These are phyloP conservation scores for Mrakia hoshinonis DNA, from an alignment of 768 basidiomycete species.

Conservation along the genomic window DNA sequence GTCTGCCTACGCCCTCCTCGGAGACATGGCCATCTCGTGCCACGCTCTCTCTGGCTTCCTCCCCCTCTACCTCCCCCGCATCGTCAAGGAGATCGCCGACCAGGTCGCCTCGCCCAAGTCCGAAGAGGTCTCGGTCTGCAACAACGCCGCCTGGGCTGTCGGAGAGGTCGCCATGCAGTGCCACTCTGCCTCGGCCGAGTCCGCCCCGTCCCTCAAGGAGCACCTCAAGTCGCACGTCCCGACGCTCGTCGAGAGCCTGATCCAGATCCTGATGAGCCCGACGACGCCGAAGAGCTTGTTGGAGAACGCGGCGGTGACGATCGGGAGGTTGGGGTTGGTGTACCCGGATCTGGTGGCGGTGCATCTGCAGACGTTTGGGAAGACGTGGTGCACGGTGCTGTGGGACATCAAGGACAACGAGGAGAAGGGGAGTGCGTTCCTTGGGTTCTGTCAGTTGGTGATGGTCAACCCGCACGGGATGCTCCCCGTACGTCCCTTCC, in stretches of 20 bases:
- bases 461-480: conserved; percentile 90
- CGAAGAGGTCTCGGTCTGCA: conserved; percentile 92
- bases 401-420: conserved; percentile 99
- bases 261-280: conserved; percentile 84
- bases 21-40: conserved; percentile 94
- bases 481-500: conserved; percentile 57
- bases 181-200: conserved; percentile 17
- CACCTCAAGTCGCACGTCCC: conserved; percentile 86
- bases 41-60: conserved; percentile 56
- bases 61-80: conserved; percentile 71
- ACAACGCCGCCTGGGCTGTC: conserved; percentile 99
- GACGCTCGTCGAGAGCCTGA: conserved; percentile 72
- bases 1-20: conserved; percentile 94
- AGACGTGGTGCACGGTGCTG: conserved; percentile 88
- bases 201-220: conserved; percentile 51
- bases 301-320: conserved; percentile 97
- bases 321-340: conserved; percentile 89
- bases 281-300: conserved; percentile 88
- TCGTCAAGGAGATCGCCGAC: conserved; percentile 79
- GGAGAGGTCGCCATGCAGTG: conserved; percentile 94
- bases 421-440: conserved; percentile 98
- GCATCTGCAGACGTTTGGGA: conserved; percentile 78
- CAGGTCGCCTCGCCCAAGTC: conserved; percentile 90
- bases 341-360: conserved; percentile 83
- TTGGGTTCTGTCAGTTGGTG: conserved; percentile 90